A percentile compares a stretch with the other conserved stretches of the same genome.
Evolutionary conservation across 129 eudicot species (phyloP).

Genomic region (Arctium minus): DNA sequence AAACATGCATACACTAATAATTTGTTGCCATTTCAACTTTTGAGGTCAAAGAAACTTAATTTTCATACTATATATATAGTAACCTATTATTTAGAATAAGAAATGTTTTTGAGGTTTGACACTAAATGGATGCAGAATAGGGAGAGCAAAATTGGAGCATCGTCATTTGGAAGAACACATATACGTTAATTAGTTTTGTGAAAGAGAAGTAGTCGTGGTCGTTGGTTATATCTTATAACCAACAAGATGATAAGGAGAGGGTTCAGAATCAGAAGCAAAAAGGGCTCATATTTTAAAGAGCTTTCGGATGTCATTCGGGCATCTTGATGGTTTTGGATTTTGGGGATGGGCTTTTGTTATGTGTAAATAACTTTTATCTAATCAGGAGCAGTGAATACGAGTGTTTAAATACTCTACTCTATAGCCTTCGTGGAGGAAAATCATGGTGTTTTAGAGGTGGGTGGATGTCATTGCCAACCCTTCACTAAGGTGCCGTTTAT

Average conservation of each 20-base stretch:
- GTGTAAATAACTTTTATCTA: background rate
- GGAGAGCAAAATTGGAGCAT: conserved; percentile 54
- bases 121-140: conserved; percentile 41
- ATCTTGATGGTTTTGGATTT: background rate
- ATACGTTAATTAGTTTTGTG: conserved; percentile 41
- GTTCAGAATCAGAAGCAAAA: background rate
- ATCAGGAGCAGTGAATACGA: background rate
- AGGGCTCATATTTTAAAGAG: background rate
- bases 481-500: background rate
- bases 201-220: background rate
- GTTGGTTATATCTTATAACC: conserved; percentile 1
- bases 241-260: background rate
- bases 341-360: background rate
- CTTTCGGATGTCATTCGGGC: background rate
- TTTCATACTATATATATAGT: background rate
- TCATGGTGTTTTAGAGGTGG: background rate
- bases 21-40: background rate
- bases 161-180: conserved; percentile 65
- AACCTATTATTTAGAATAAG: background rate
- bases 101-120: background rate
- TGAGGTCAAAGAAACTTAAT: background rate
- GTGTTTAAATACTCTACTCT: background rate
- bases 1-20: background rate
- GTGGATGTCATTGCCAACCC: background rate
- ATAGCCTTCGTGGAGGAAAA: background rate